Base-by-base conservation (phyloP, 2,329 filamentous ascomycete species). In the Neonectria punicea region DNA sequence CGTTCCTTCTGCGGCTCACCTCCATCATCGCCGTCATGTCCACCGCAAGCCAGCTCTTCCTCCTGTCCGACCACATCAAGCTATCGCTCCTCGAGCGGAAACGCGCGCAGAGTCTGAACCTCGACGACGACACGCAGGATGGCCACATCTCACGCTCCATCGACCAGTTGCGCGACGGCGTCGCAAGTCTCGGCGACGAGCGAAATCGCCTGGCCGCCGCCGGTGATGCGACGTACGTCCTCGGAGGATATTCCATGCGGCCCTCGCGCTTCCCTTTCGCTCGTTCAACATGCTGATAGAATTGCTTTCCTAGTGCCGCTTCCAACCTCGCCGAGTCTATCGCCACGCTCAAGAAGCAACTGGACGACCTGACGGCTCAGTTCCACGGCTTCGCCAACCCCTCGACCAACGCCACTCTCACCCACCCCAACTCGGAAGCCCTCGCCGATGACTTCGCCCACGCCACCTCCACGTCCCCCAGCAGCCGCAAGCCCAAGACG, bases 1-100 rank as follows among this genome's bases (percentile, higher is more conserved):
- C 30, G 13, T 30, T 18, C 20, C 3, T 13, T 30, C 34, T 16
- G 14, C 14, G n/a, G n/a, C 20, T 7, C 39, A 34, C 14, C 11
- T 13, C n/a, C 30, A 47, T 30, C 51, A n/a, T 11, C 30, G 46
- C 64, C 65, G 58, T 59, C 61, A 80, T 80, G 79, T 77, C 78
- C 44, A 90, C 86, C 72, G 81, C 87, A 43, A 90, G 89, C 75
- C 94, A 98, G 80, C 90, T 98, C 71, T 93, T 94, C 78, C 91
- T 98, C 58, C 89, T 98, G 63, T 93, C 94, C 75, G 96, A 99
- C 82, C 95, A 98, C 81, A 93, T 98, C 85, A 98, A 98, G 82
- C 89, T 98, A 67, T 97, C 94, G 14, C 87, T 99, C 16, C 89
- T 98, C 28, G 96, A 98, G 83, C 90, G 95, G 63, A 91, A 97